Evolutionary conservation across 225 moss, liverwort and hornwort species (phyloP).

Genomic region (Thuidium tamariscinum): DNA sequence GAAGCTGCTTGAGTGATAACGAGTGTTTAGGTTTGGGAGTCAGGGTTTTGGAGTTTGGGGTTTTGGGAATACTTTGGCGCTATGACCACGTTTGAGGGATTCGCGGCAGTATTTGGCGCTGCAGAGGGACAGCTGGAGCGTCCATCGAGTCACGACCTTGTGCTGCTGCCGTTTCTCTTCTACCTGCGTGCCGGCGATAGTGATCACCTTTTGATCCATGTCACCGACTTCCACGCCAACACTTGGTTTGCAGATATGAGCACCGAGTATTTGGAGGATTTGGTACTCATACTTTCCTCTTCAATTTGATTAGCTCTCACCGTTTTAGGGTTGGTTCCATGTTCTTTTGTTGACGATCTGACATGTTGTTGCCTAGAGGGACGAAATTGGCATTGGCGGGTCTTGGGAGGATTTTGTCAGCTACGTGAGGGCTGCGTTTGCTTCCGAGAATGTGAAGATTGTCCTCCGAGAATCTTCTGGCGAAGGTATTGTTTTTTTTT

Average conservation of each 20-base stretch:
- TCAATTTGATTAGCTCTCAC: background rate
- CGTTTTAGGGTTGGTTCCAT: background rate
- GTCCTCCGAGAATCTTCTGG: conserved; percentile 24
- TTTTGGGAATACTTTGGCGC: background rate
- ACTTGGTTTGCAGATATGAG: conserved; percentile 65
- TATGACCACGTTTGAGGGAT: conserved; percentile 22
- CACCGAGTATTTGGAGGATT: conserved; percentile 39
- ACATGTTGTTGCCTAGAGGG: conserved; percentile 18
- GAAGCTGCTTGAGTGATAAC: background rate
- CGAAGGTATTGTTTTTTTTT: conserved; percentile 15
- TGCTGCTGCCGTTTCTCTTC: conserved; percentile 42
- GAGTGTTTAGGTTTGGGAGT: background rate
- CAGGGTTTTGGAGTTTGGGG: background rate
- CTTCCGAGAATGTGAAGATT: conserved; percentile 60
- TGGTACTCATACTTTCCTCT: conserved; percentile 19
- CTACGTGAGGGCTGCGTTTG: conserved; percentile 55
- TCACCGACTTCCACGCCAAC: conserved; percentile 71
- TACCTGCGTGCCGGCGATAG: conserved; percentile 15
- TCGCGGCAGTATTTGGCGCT: conserved; percentile 31
- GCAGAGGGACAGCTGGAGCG: conserved; percentile 10
- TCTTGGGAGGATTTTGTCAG: conserved; percentile 46
- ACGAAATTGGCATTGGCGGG: conserved; percentile 66
- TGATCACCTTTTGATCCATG: conserved; percentile 35
- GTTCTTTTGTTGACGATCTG: background rate
- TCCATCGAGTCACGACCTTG: background rate